Evolutionary conservation across 2,329 filamentous ascomycete species (phyloP).

Genomic region (Xylariaceae sp.): DNA sequence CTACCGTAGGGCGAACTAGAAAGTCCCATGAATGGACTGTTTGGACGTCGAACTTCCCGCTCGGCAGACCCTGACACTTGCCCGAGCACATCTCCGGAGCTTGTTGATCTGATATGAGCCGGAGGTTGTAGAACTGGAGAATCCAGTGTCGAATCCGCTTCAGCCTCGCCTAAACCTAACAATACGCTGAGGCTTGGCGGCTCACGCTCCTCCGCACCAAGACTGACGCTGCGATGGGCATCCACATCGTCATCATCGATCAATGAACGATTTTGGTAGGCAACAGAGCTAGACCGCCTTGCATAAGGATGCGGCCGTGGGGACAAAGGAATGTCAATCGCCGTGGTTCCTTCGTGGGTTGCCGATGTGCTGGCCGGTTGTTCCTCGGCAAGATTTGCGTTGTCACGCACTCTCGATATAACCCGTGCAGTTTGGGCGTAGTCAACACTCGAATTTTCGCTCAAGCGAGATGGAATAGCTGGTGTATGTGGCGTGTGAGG

Average conservation of each 20-base stretch:
- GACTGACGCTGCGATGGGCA: constrained; percentile 66
- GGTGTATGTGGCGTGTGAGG: constrained; percentile 92
- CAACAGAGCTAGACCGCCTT: constrained; percentile 70
- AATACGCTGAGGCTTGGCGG: constrained; percentile 67
- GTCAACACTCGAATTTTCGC: constrained; percentile 83
- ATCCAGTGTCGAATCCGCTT: constrained; percentile 41
- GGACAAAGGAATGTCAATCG: constrained; percentile 74
- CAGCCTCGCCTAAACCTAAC: constrained; percentile 50
- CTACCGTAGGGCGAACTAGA: constrained; percentile 52
- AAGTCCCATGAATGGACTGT: constrained; percentile 43
- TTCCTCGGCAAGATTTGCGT: constrained; percentile 36
- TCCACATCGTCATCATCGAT: constrained; percentile 64
- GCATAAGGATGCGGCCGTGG: constrained; percentile 61
- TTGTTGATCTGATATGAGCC: constrained; percentile 45
- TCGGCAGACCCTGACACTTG: constrained; percentile 44
- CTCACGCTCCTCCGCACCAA: constrained; percentile 66
- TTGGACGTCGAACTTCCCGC: constrained; percentile 50
- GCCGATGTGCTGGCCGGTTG: constrained; percentile 42
- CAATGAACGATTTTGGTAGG: constrained; percentile 60
- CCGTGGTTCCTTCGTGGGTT: constrained; percentile 59
- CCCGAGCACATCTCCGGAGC: constrained; percentile 44
- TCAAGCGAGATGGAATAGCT: constrained; percentile 89
- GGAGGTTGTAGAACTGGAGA: constrained; percentile 45
- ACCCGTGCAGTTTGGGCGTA: constrained; percentile 47
- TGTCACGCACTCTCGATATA: constrained; percentile 30